These are phyloP conservation scores for Nitzschia inconspicua DNA, from an alignment of 108 stramenopile species.

Conservation along the genomic window DNA sequence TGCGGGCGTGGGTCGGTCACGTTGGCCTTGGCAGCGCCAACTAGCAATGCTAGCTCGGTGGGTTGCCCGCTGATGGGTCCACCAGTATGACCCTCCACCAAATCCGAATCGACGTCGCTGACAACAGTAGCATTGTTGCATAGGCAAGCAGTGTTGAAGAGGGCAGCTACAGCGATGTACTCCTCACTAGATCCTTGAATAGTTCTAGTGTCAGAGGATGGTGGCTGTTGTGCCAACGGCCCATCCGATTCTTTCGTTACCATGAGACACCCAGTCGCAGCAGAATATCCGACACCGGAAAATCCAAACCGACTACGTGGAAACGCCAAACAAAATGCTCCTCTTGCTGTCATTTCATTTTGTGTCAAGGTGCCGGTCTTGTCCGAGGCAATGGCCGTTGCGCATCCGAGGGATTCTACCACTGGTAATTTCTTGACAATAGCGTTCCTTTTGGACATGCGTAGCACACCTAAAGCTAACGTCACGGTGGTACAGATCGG, in stretches of 20 bases:
- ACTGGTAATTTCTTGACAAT: slow-evolving; percentile 95
- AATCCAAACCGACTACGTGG: slow-evolving; percentile 63
- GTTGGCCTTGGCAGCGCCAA: slow-evolving; percentile 78
- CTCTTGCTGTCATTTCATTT: slow-evolving; percentile 92
- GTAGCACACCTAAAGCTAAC: slow-evolving; percentile 89
- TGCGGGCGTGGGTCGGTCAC: slow-evolving; percentile 77
- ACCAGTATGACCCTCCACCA: slow-evolving; percentile 30
- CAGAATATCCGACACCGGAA: slow-evolving; percentile 75
- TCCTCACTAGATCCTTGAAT: slow-evolving; percentile 26
- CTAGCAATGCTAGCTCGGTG: slow-evolving; percentile 90
- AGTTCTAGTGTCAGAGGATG: neutral
- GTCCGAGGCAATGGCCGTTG: slow-evolving; percentile 91
- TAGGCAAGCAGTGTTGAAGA: slow-evolving; percentile 68
- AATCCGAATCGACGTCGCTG: slow-evolving; percentile 21
- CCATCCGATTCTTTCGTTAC: slow-evolving; percentile 20
- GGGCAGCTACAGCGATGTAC: slow-evolving; percentile 50
- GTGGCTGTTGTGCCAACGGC: too few species aligned
- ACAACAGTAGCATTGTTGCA: slow-evolving; percentile 83
- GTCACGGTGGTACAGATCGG: slow-evolving; percentile 91
- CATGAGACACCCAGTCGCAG: slow-evolving; percentile 37
- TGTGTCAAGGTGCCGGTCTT: slow-evolving; percentile 98
- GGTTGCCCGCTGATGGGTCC: slow-evolving; percentile 71
- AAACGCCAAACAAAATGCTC: slow-evolving; percentile 64
- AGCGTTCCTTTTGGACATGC: slow-evolving; percentile 88
- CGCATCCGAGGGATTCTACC: slow-evolving; percentile 95